Evolutionary conservation across 768 basidiomycete species (phyloP), one percentile per base, ranked within the genome.

Genomic region (Serendipita sp.): DNA sequence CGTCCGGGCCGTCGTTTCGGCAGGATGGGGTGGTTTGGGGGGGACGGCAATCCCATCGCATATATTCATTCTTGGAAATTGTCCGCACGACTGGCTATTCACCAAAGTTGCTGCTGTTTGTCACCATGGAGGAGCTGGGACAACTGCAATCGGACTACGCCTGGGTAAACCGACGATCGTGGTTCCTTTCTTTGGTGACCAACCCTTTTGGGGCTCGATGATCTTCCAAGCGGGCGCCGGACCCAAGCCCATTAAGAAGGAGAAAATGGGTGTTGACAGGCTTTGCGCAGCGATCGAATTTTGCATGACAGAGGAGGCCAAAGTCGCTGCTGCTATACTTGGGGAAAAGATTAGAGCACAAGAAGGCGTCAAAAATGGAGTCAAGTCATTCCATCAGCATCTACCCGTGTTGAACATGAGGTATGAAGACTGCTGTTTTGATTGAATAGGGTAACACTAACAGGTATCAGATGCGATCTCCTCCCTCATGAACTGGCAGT

Each of bases 81-180:
- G 85, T 3, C 85, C 85, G 0, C 84, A 85, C 70, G 85, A 86
- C 70, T 86, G 85, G 85, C 76, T 86, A 3, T 86, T 85, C 67
- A 78, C 78, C 37, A 71, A 81, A 37, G 83, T 85, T 1, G 70
- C 78, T 11, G 82, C 83, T 0, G 82, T 86, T 1, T 80, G 82
- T 5, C 83, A 85, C 70, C 84, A 81, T 69, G 85, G 84, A 1
- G 84, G 83, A 2, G 85, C 85, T 5, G 85, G 85, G 0, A 86
- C 85, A 0, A 85, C 82, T 13, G 83, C 85, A 0, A 80, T 82
- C 37, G 85, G 84, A 0, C 73, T 86, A 3, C 74, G 79, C 2
- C 81, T 83, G 67, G 83, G 83, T 0, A 72, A 79, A 5, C 83
- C 85, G 1, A 85, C 83, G 0, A 78, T 84, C 7, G 78, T 85